Percentiles rank a stretch among this genome's conserved stretches.
These are phyloP conservation scores for Penicillium sp. DNA, from an alignment of 2,329 filamentous ascomycete genomes.

Conservation along the genomic window DNA sequence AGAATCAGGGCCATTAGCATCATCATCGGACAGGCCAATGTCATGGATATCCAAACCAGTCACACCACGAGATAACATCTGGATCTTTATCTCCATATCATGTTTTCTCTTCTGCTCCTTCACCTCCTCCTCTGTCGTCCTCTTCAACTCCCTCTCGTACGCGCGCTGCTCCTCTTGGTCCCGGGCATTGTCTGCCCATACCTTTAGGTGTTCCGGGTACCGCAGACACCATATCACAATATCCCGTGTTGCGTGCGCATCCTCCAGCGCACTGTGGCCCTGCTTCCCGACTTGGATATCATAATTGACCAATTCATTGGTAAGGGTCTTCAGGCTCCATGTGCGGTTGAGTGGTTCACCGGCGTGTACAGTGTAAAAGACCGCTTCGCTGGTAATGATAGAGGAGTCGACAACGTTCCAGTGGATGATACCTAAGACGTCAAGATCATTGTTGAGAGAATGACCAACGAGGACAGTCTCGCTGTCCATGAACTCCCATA, in stretches of 20 bases:
- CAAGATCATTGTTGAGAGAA: conserved; percentile 46
- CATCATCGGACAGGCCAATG: background rate
- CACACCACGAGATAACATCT: background rate
- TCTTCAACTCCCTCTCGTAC: background rate
- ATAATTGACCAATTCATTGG: conserved; percentile 35
- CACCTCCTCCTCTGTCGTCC: background rate
- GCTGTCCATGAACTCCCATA: conserved; percentile 45
- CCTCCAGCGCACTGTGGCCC: conserved; percentile 51
- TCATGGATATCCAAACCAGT: background rate
- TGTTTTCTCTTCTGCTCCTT: conserved; percentile 1
- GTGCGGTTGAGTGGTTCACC: conserved; percentile 5
- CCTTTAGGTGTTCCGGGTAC: conserved; percentile 36
- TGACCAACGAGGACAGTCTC: conserved; percentile 53
- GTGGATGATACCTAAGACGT: conserved; percentile 46
- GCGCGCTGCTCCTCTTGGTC: conserved; percentile 1
- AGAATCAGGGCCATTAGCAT: background rate
- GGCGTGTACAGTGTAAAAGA: conserved; percentile 10
- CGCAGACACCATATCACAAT: conserved; percentile 48
- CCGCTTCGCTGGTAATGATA: conserved; percentile 41
- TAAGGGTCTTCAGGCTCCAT: conserved; percentile 41
- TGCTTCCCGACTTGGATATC: conserved; percentile 34
- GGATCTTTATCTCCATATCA: conserved; percentile 5
- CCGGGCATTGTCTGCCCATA: conserved; percentile 30
- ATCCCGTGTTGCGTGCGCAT: conserved; percentile 51
- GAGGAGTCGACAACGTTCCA: conserved; percentile 46